Base-by-base conservation (phyloP, 2,329 filamentous ascomycete genomes). In the Huntiella abstrusa region DNA sequence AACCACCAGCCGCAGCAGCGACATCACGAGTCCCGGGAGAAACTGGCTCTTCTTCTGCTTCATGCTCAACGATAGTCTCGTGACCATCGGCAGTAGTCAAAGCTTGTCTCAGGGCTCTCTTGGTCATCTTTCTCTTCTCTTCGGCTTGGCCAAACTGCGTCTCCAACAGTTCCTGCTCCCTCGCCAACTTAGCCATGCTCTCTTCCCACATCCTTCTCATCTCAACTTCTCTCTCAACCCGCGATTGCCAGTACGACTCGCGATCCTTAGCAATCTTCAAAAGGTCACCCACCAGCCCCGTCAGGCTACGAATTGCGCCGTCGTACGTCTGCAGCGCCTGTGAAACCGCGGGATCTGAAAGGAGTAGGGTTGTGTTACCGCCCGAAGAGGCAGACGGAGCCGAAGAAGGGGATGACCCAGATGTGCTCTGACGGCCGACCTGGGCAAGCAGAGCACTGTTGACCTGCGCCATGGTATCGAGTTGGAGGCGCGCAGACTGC, bases 171-270 rank as follows among this genome's bases (percentile, higher is more conserved):
- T 96, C 91, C 55, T 98, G 91, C 59, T 98, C 91, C 47, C 77
- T 78, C 13, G 87, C 91, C n/a, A 98, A 82, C 55, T 87, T 79
- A 7, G 91, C 86, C 91, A 98, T 95, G 62, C 87, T 96, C 56
- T 98, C 91, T 62, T 98, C 91, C 91, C 91, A 98, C 76, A 98
- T 83, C 50, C 83, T 80, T 34, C 91, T 77, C 64, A 96, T 80
- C 58, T 94, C 84, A 38, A 80, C 79, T 63, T 98, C 91, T 46
- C 86, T 80, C 54, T 94, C 87, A 36, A 98, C 68, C 11, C 87
- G 79, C 58, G 93, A 92, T 60, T 96, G 88, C 91, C 91, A 98
- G 59, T 93, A 94, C 1, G 85, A 78, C 61, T 98, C 91, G 44
- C 92, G 81, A 58, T 98, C 91, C 55, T 83, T 80, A 6, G 87